These are phyloP conservation scores for Xylaria cubensis DNA, from an alignment of 495 filamentous ascomycete genomes.

Conservation along the genomic window DNA sequence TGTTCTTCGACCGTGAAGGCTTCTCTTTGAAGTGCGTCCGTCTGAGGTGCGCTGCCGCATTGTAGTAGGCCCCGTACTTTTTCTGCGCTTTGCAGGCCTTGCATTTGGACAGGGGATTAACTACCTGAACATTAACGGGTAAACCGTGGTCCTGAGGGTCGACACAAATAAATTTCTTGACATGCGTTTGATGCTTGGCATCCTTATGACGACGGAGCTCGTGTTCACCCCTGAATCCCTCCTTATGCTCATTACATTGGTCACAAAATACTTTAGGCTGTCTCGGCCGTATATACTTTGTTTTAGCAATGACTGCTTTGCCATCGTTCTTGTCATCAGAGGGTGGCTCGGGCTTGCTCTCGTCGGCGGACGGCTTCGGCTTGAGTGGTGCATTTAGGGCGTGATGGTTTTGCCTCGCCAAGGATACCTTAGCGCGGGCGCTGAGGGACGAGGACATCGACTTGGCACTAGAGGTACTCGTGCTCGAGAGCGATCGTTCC, in stretches of 20 bases:
- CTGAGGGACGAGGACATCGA: conserved; percentile 46
- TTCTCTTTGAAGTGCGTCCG: conserved; percentile 79
- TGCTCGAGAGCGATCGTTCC: conserved; percentile 53
- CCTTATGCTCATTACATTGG: conserved; percentile 76
- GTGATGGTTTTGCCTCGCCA: conserved; percentile 43
- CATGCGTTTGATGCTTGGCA: conserved; percentile 73
- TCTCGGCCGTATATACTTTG: conserved; percentile 73
- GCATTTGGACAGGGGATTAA: conserved; percentile 79
- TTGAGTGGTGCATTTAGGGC: conserved; percentile 43
- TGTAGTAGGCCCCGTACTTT: conserved; percentile 91
- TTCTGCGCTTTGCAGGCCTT: conserved; percentile 82
- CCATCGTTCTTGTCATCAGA: conserved; percentile 44
- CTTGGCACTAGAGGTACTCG: conserved; percentile 50
- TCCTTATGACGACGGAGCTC: conserved; percentile 88
- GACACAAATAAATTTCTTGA: conserved; percentile 81
- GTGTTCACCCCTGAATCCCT: conserved; percentile 92
- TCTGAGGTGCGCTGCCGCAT: conserved; percentile 89
- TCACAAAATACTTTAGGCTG: conserved; percentile 78
- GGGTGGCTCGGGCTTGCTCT: conserved; percentile 34
- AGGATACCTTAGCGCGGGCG: conserved; percentile 51
- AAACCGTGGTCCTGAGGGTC: conserved; percentile 47
- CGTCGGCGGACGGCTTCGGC: conserved; percentile 46
- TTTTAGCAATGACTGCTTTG: conserved; percentile 68
- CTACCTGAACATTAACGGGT: conserved; percentile 51
- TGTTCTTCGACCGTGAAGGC: conserved; percentile 50